Evolutionary conservation across 768 basidiomycete genomes (phyloP).

Genomic region (Terana coerulea): DNA sequence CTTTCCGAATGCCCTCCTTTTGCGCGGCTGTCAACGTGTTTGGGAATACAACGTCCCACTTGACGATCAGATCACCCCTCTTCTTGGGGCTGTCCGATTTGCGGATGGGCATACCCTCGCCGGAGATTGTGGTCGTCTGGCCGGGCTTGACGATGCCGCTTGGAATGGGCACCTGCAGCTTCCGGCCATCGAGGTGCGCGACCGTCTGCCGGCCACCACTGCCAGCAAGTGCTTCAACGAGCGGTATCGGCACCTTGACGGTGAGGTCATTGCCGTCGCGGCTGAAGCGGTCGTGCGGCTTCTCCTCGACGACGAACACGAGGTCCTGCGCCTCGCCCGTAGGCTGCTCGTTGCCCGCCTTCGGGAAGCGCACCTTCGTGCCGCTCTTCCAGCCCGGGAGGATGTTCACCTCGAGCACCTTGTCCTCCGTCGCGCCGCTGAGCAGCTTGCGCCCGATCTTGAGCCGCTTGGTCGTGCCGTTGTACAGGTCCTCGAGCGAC

Average conservation of each 20-base stretch:
- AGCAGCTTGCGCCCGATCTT: conserved; percentile 76
- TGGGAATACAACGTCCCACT: conserved; percentile 86
- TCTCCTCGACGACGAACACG: conserved; percentile 98
- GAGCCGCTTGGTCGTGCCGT: conserved; percentile 81
- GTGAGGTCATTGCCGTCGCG: conserved; percentile 82
- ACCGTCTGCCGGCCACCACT: conserved; percentile 50
- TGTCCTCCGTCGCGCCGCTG: conserved; percentile 78
- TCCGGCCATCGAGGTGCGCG: conserved; percentile 76
- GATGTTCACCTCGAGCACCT: conserved; percentile 76
- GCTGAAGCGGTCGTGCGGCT: conserved; percentile 72
- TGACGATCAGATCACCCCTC: conserved; percentile 83
- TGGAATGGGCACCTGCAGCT: conserved; percentile 65
- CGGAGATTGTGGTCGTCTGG: conserved; percentile 61
- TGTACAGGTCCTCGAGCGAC: conserved; percentile 82
- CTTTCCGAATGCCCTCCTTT: conserved; percentile 75
- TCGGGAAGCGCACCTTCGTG: conserved; percentile 88
- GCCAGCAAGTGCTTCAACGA: conserved; percentile 81
- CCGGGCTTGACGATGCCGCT: conserved; percentile 71
- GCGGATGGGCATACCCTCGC: conserved; percentile 91
- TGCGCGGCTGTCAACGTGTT: conserved; percentile 67
- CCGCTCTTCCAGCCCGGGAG: conserved; percentile 95
- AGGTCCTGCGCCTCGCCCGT: conserved; percentile 77
- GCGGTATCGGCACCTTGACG: conserved; percentile 56
- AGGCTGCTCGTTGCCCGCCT: conserved; percentile 76
- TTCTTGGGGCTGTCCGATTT: conserved; percentile 65